Evolutionary conservation across 129 eudicot species (phyloP), one percentile per base, ranked within the genome.

Genomic region (Smallanthus sonchifolius): DNA sequence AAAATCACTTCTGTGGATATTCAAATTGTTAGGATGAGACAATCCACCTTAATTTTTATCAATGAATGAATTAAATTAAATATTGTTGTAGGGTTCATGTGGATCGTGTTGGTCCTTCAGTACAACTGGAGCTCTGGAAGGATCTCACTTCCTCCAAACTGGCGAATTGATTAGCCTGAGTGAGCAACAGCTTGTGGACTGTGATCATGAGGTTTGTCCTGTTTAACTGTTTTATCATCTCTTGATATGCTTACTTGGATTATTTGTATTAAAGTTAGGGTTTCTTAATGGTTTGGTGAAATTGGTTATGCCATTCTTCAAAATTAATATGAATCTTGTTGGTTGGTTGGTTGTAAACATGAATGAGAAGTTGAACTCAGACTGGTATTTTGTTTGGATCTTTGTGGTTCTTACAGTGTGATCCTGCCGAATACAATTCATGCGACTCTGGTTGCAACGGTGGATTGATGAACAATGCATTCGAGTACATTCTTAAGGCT

Each of bases 41-140:
- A 38, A 38, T 6, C 6, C 42, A 6, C 42, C 42, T 38, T 38
- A 38, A 38, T 38, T 38, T 2, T 37, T 37, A 37, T 37, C 39
- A 37, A 52, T 52, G 1, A 52, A 7, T 17, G 17, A 5, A 17
- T 7, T 54, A 19, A n/a, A 15, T 49, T 16, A 17, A 47, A 47
- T 47, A 10, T 17, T 54, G 30, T 54, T 54, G 11, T 61, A 68
- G 73, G 59, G 73, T 68, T 20, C 73, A 44, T 68, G 73, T 3
- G 73, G 73, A 28, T 68, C 73, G 0, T 68, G 73, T 45, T 68
- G 73, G 73, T 68, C 73, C 1, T 68, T 68, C 28, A 68, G 73
- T 68, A 44, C 73, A 44, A 44, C 59, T 0, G 59, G 59, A 44
- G 73, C 59, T 11, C 17, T 68, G 28, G 73, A 68, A 68, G 73